These are phyloP conservation scores for Phytophthora lateralis DNA, from an alignment of 352 stramenopile genomes.

Conservation along the genomic window DNA sequence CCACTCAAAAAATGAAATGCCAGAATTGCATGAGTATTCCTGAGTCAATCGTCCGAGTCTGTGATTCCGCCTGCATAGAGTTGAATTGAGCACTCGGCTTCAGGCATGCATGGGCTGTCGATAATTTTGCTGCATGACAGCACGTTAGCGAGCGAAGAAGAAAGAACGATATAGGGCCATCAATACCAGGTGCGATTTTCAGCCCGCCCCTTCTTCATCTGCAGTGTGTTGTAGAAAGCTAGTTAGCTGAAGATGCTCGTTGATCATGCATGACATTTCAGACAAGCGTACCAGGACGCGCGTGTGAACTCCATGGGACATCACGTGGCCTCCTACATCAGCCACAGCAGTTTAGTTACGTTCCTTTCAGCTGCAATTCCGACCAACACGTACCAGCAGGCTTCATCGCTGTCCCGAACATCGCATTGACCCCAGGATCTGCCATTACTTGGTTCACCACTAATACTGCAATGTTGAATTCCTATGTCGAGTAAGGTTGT, in stretches of 20 bases:
- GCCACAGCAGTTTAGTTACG: neutral
- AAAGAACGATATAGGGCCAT: constrained; percentile 3
- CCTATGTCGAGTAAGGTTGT: constrained; percentile 46
- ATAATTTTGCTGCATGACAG: constrained; percentile 70
- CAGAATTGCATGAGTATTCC: neutral
- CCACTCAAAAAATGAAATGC: constrained; percentile 17
- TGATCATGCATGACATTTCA: neutral
- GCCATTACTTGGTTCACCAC: constrained; percentile 93
- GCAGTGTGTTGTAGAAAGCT: constrained; percentile 3
- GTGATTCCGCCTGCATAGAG: constrained; percentile 67
- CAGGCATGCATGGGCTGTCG: constrained; percentile 86
- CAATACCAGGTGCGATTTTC: constrained; percentile 88
- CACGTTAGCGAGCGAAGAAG: constrained; percentile 1
- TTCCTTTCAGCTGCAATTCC: too few relatives aligned
- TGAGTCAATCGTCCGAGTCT: constrained; percentile 59
- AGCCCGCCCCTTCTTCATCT: constrained; percentile 92
- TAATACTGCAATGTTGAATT: constrained; percentile 94
- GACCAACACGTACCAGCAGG: constrained; percentile 60
- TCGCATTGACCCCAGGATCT: constrained; percentile 81
- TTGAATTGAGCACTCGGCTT: constrained; percentile 83
- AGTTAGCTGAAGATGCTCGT: constrained; percentile 7
- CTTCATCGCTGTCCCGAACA: constrained; percentile 87
- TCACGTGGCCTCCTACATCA: constrained; percentile 81
- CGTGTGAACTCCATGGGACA: constrained; percentile 98
- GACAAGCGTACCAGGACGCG: constrained; percentile 79